phyloP scores from a whole-genome alignment of 2,329 filamentous ascomycete genomes.

The Samsoniella hepiali region DNA sequence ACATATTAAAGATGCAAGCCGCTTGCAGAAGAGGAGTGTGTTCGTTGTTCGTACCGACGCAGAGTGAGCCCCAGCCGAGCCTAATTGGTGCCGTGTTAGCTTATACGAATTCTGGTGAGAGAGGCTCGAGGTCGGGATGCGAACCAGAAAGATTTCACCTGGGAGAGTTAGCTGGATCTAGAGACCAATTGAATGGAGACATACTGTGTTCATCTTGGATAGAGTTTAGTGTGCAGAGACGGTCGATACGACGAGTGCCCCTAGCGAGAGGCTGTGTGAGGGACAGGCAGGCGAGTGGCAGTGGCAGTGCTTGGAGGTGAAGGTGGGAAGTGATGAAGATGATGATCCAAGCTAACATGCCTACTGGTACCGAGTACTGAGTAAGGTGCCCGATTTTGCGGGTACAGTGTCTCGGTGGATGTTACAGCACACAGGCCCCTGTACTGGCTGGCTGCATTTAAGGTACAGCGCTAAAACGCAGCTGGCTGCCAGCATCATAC shows the following conservation, averaged over 20 bases:
- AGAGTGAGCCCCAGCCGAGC: slow-evolving; percentile 89
- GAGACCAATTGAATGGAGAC: slow-evolving; percentile 23
- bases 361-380: too few relatives aligned
- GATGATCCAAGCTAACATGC: background rate
- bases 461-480: too few relatives aligned
- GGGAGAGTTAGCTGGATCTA: slow-evolving; percentile 1
- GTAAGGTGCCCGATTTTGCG: background rate
- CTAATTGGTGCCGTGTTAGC: slow-evolving; percentile 41
- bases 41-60: slow-evolving; percentile 61
- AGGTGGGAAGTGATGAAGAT: background rate
- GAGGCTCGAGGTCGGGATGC: slow-evolving; percentile 22
- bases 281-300: background rate
- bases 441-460: too few relatives aligned
- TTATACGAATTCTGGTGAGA: background rate
- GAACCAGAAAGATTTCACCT: slow-evolving; percentile 67
- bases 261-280: background rate
- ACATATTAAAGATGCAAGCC: slow-evolving; percentile 11
- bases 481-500: too few relatives aligned
- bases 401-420: background rate
- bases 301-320: slow-evolving; percentile 2
- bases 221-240: background rate
- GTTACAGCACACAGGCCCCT: too few relatives aligned
- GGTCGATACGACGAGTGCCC: background rate
- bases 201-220: slow-evolving; percentile 54
- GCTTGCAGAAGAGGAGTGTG: too few relatives aligned